Evolutionary conservation across 495 filamentous ascomycete genomes (phyloP).

Genomic region (Aspergillus asperescens): DNA sequence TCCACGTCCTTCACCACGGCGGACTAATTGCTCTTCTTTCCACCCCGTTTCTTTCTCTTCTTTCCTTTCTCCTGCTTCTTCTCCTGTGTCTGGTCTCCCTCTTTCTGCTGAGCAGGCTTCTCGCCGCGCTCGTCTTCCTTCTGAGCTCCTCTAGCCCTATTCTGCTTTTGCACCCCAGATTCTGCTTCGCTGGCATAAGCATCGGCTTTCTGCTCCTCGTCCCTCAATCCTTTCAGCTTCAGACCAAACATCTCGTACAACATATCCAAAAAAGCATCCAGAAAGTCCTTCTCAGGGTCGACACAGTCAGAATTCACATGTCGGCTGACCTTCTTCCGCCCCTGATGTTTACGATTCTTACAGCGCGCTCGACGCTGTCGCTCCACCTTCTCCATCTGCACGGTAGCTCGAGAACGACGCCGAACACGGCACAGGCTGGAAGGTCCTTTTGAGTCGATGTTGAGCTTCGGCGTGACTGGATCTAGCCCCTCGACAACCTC

Average conservation of each 20-base stretch:
- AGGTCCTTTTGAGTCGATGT: neutral
- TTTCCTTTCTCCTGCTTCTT: neutral
- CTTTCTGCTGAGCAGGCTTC: neutral
- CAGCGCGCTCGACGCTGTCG: neutral
- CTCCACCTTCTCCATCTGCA: neutral
- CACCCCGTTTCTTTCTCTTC: constrained; percentile 1
- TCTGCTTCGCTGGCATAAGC: too few species aligned
- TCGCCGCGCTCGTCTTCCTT: neutral
- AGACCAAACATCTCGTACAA: neutral
- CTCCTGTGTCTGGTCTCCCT: neutral
- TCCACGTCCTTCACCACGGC: constrained; percentile 10
- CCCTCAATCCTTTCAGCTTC: neutral
- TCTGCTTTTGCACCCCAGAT: too few species aligned
- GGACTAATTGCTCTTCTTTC: neutral
- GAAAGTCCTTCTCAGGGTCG: constrained; percentile 13
- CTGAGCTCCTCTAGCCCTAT: neutral
- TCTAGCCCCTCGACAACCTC: neutral
- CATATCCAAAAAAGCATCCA: neutral
- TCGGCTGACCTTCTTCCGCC: too few species aligned
- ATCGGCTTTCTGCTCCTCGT: neutral
- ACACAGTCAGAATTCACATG: neutral
- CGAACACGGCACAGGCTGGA: neutral
- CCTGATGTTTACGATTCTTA: neutral
- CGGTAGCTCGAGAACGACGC: neutral
- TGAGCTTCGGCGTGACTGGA: neutral